Base-by-base conservation (phyloP, 306 rosid species). In the Glycyrrhiza uralensis region DNA sequence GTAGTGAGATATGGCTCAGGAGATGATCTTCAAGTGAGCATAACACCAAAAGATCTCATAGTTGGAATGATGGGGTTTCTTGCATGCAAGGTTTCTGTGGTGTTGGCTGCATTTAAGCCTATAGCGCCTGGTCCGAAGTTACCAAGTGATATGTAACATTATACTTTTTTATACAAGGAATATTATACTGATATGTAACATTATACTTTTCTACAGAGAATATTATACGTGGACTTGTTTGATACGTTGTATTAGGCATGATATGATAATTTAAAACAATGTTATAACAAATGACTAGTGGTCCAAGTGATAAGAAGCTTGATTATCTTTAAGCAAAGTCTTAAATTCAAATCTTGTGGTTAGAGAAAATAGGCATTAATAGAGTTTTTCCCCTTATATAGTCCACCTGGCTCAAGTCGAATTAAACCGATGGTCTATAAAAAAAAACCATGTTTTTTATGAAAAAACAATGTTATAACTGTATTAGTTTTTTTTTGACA, bases 21-120 rank as follows among this genome's bases (percentile, higher is more conserved):
- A 59, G 96, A 84, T 75, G 92, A 84, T 72, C 59, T 80, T 58
- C 79, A 82, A 6, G 19, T 75, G 63, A 75, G 39, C 45, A 54
- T 89, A 28, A 75, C 91, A 4, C 87, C 91, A n/a, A 83, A 82
- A 75, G 87, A 94, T 50, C 65, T 94, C 74, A 12, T 94, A 35
- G 80, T 76, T 51, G 99, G 96, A 66, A 85, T 86, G 95, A 60
- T 85, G 77, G 96, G 97, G 28, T 94, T 91, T 84, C 95, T 94
- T 64, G 87, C 85, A 4, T 87, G 88, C 74, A 88, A 91, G 82
- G 81, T 88, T 30, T 83, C 97, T 32, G 97, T 91, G 62, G 87
- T 86, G 50, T 81, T 94, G 83, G 90, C 93, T 66, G 97, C 97
- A 82, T 69, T 82, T 35, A 94, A 85, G 84, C 97, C 97, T 44